Evolutionary conservation across 73 alveolate genomes (phyloP).

Genomic region (Strombidium stylifer): DNA sequence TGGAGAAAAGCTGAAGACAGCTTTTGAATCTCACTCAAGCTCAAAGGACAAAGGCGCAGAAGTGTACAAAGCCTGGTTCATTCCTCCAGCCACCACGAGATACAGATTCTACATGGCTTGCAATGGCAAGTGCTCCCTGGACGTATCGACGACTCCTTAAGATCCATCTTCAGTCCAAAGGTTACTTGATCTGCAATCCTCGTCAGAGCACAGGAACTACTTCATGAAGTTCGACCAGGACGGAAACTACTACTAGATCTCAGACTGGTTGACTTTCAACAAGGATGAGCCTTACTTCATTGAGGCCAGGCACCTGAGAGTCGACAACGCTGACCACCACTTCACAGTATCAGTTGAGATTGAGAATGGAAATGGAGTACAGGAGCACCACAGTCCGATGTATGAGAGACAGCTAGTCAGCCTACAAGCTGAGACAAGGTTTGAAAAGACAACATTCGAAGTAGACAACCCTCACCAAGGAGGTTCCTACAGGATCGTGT

Average conservation of each 20-base stretch:
- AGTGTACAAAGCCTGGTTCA: not conserved
- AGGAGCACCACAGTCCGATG: conserved; percentile 21
- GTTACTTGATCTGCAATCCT: not conserved
- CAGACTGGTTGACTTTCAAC: not conserved
- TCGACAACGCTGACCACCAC: conserved; percentile 7
- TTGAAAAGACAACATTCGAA: too few species aligned
- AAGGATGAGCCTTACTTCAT: not conserved
- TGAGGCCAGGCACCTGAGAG: not conserved
- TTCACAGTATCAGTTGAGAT: conserved; percentile 10
- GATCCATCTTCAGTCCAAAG: conserved; percentile 9
- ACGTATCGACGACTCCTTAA: not conserved
- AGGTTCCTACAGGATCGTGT: too few species aligned
- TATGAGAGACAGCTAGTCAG: conserved; percentile 9
- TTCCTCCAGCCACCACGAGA: conserved; percentile 13
- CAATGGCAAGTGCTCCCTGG: conserved; percentile 8
- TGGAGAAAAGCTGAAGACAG: too few species aligned
- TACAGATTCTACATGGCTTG: conserved; percentile 36
- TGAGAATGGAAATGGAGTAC: not conserved
- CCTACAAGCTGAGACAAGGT: too few species aligned
- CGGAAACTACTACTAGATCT: not conserved
- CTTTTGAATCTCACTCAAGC: too few species aligned
- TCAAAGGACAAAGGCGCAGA: too few species aligned
- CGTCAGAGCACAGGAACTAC: conserved; percentile 15
- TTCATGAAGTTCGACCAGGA: not conserved
- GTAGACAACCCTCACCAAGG: too few species aligned